Evolutionary conservation across 306 rosid genomes (phyloP).

Genomic region (Styphnolobium japonicum): DNA sequence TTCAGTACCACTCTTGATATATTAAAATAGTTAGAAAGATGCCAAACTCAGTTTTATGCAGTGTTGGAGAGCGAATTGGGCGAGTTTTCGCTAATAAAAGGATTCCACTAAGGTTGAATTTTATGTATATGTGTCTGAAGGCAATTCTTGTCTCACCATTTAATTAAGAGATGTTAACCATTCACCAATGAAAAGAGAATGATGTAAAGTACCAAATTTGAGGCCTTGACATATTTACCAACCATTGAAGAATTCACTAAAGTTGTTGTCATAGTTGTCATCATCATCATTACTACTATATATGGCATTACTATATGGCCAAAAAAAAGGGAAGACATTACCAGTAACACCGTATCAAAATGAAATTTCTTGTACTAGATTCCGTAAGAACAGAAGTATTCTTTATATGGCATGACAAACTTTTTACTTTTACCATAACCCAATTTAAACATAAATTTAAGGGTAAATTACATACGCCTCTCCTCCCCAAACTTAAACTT

Average conservation of each 20-base stretch:
- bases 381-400: background rate
- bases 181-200: background rate
- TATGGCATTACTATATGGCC: background rate
- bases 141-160: background rate
- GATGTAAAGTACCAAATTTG: background rate
- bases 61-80: background rate
- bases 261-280: background rate
- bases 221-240: no score
- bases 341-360: background rate
- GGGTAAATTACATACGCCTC: background rate
- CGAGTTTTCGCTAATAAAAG: background rate
- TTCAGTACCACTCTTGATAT: background rate
- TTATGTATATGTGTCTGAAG: background rate
- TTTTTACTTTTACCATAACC: background rate
- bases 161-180: background rate
- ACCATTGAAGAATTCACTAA: no score
- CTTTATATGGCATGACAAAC: background rate
- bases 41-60: background rate
- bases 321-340: background rate
- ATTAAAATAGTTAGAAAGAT: constrained; percentile 1
- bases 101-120: background rate
- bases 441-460: background rate
- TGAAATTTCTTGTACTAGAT: background rate
- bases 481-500: background rate
- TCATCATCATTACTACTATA: background rate